phyloP scores from a whole-genome alignment of 2,329 filamentous ascomycete species.

The Nothopassalora personata region DNA sequence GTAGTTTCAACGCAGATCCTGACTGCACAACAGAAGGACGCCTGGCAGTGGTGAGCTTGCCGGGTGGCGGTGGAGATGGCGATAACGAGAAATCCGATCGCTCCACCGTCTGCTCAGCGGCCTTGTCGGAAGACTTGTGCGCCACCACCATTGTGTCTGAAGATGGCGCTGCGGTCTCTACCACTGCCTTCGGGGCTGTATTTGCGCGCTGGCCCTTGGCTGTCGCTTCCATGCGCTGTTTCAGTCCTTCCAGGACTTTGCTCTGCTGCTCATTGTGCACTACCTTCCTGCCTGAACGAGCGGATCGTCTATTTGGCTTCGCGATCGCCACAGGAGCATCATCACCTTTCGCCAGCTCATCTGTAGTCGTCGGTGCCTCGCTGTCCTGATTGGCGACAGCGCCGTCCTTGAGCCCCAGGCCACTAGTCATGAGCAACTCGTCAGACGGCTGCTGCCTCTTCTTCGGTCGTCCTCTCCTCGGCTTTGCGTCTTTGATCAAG shows the following conservation, averaged over 20 bases:
- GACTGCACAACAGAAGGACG: conserved; percentile 27
- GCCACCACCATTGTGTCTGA: conserved; percentile 5
- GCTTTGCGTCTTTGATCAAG: conserved; percentile 25
- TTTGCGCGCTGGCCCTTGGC: conserved; percentile 19
- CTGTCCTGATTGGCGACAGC: conserved; percentile 7
- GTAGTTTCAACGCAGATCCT: conserved; percentile 41
- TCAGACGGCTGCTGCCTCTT: conserved; percentile 18
- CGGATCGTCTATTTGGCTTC: conserved; percentile 19
- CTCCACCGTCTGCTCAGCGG: conserved; percentile 2
- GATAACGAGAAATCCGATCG: conserved; percentile 22
- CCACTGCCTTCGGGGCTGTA: conserved; percentile 2
- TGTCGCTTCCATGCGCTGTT: conserved; percentile 31
- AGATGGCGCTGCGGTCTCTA: background rate
- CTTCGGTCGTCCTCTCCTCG: conserved; percentile 19
- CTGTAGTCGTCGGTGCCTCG: conserved; percentile 16
- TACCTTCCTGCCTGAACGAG: conserved; percentile 25
- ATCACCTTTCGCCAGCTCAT: conserved; percentile 27
- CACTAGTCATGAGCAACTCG: conserved; percentile 29
- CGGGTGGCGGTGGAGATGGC: conserved; percentile 28
- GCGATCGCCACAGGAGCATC: conserved; percentile 7
- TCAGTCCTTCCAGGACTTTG: conserved; percentile 30
- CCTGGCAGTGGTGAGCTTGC: conserved; percentile 31
- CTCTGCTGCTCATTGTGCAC: conserved; percentile 24
- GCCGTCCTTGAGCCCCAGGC: conserved; percentile 16
- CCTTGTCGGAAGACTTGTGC: conserved; percentile 10